These are phyloP conservation scores for Grammothele lineata DNA, from an alignment of 768 basidiomycete species.

Conservation along the genomic window DNA sequence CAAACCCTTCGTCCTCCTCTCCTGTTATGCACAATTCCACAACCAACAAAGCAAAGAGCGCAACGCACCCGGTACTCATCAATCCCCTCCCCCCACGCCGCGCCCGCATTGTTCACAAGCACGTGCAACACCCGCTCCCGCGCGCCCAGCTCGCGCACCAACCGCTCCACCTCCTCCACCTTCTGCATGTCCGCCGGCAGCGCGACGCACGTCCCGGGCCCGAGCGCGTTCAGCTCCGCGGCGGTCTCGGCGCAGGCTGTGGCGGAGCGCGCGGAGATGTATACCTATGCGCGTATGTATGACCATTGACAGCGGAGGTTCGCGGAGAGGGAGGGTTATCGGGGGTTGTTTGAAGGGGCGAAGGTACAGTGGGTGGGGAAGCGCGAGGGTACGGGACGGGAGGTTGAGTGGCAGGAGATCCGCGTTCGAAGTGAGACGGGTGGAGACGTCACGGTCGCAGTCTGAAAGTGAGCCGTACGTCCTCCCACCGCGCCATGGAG, in stretches of 20 bases:
- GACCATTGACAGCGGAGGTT: too few relatives aligned
- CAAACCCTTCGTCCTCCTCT: too few relatives aligned
- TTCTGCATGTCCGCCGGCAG: conserved; percentile 53
- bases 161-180: conserved; percentile 46
- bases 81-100: conserved; percentile 47
- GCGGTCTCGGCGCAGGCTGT: conserved; percentile 51
- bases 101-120: conserved; percentile 63
- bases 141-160: conserved; percentile 46
- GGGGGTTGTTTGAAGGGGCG: too few relatives aligned
- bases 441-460: too few relatives aligned
- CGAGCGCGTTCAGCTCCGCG: conserved; percentile 45
- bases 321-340: too few relatives aligned
- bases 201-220: conserved; percentile 50
- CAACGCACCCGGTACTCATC: conserved; percentile 42
- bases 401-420: too few relatives aligned
- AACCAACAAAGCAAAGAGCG: not conserved
- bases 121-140: conserved; percentile 53
- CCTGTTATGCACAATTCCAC: too few relatives aligned
- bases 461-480: too few relatives aligned
- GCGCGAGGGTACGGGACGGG: not conserved
- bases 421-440: too few relatives aligned
- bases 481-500: too few relatives aligned
- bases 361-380: not conserved
- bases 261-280: conserved; percentile 56
- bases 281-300: conserved; percentile 42